A percentile compares a stretch with the other conserved stretches of the same genome.
phyloP scores from a whole-genome alignment of 2,329 filamentous ascomycete genomes.

The Chaetomiaceae sp. region DNA sequence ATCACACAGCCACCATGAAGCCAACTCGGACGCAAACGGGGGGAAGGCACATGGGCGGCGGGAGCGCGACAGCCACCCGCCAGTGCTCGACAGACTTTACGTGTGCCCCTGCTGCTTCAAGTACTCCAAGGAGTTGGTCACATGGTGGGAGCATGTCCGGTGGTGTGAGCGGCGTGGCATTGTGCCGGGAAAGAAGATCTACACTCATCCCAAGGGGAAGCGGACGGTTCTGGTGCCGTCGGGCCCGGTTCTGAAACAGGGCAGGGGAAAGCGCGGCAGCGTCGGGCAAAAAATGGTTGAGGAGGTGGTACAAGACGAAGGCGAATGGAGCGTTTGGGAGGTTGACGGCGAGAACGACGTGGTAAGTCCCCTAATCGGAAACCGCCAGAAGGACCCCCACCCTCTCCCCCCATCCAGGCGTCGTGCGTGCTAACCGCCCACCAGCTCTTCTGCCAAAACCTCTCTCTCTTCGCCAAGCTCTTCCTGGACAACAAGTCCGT shows the following conservation, averaged over 20 bases:
- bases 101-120: conserved; percentile 94
- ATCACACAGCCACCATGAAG: conserved; percentile 10
- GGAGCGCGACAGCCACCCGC: conserved; percentile 29
- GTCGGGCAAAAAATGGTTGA: conserved; percentile 36
- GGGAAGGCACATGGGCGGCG: conserved; percentile 29
- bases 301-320: conserved; percentile 52
- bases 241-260: conserved; percentile 31
- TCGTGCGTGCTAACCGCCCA: too few species aligned
- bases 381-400: too few species aligned
- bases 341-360: conserved; percentile 85
- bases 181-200: conserved; percentile 68
- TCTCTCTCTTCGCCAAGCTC: conserved; percentile 93
- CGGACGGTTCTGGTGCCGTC: conserved; percentile 37
- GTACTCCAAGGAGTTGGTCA: conserved; percentile 65
- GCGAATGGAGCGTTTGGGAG: conserved; percentile 83
- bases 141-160: conserved; percentile 55
- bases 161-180: conserved; percentile 49
- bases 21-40: conserved; percentile 29
- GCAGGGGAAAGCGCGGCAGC: conserved; percentile 36
- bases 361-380: conserved; percentile 44
- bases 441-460: conserved; percentile 84
- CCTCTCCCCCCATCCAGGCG: too few species aligned
- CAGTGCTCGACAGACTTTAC: conserved; percentile 65
- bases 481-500: conserved; percentile 98
- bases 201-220: conserved; percentile 53